These are phyloP conservation scores for Eudorina sp. DNA, from an alignment of 139 green algal genomes.

Conservation along the genomic window DNA sequence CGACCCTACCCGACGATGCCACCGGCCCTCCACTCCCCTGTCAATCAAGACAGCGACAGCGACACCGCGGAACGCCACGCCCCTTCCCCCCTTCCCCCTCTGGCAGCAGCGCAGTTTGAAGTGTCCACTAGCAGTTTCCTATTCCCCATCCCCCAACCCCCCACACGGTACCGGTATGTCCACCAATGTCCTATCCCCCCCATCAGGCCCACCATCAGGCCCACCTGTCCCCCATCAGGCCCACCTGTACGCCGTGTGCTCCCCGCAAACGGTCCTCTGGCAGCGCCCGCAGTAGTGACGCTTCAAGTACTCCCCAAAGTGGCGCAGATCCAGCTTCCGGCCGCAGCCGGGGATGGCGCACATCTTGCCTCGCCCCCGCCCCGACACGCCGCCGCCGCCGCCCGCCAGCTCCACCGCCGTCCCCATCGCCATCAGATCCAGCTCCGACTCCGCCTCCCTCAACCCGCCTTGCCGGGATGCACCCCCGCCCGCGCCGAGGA, in stretches of 20 bases:
- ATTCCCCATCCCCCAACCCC: no score
- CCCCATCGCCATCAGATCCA: background rate
- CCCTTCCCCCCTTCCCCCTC: no score
- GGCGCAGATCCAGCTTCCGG: slow-evolving; percentile 51
- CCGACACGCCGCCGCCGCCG: background rate
- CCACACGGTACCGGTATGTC: no score
- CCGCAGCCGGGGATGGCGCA: slow-evolving; percentile 45
- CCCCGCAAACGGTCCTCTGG: slow-evolving; percentile 73
- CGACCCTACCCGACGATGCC: no score
- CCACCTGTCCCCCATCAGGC: background rate
- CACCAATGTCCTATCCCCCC: no score
- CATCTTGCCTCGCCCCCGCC: slow-evolving; percentile 2
- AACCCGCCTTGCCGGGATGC: background rate
- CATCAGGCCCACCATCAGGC: background rate
- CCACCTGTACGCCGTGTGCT: slow-evolving; percentile 73
- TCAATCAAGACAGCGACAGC: no score
- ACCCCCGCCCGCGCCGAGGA: background rate
- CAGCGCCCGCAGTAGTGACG: slow-evolving; percentile 78
- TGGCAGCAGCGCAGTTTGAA: no score
- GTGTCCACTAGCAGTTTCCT: no score
- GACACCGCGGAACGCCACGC: no score
- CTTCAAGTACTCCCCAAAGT: slow-evolving; percentile 51
- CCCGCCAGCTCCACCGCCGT: background rate
- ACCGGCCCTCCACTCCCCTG: no score
- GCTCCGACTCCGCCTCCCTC: background rate